phyloP scores from a whole-genome alignment of 805 yeast species.

The Metschnikowia borealis region DNA sequence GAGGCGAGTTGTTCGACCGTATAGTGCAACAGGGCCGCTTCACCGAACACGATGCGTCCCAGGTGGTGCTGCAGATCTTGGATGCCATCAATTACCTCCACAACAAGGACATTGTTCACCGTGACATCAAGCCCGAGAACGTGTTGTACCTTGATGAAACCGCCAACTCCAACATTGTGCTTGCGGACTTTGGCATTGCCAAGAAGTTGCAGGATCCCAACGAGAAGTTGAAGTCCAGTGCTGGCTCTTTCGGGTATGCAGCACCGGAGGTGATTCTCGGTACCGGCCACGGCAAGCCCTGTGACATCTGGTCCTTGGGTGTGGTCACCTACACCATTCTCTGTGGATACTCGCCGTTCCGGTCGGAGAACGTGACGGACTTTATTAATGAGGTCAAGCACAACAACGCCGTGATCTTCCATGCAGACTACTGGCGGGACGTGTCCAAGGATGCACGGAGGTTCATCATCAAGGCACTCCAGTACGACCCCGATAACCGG shows the following conservation, averaged over 20 bases:
- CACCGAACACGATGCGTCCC: constrained; percentile 84
- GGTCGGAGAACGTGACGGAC: constrained; percentile 77
- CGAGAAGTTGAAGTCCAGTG: constrained; percentile 64
- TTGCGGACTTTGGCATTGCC: constrained; percentile 97
- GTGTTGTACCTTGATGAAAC: constrained; percentile 61
- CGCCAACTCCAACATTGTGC: constrained; percentile 63
- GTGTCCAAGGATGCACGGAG: constrained; percentile 77
- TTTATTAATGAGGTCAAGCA: constrained; percentile 74
- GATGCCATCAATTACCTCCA: constrained; percentile 81
- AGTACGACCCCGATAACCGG: constrained; percentile 61
- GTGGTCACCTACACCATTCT: constrained; percentile 86
- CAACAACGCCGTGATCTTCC: constrained; percentile 79
- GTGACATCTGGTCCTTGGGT: constrained; percentile 95
- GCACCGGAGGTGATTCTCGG: constrained; percentile 90
- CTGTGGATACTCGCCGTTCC: constrained; percentile 90
- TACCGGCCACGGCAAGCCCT: constrained; percentile 88
- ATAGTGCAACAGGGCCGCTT: constrained; percentile 77
- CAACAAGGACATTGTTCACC: constrained; percentile 72
- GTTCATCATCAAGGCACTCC: constrained; percentile 69
- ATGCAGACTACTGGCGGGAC: constrained; percentile 79
- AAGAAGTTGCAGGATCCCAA: constrained; percentile 59
- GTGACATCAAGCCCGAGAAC: constrained; percentile 95
- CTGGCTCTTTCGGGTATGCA: constrained; percentile 94
- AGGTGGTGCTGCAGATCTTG: constrained; percentile 67
- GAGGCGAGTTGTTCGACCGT: constrained; percentile 92